phyloP scores from a whole-genome alignment of 768 basidiomycete genomes.

The Pleurotus platypus region DNA sequence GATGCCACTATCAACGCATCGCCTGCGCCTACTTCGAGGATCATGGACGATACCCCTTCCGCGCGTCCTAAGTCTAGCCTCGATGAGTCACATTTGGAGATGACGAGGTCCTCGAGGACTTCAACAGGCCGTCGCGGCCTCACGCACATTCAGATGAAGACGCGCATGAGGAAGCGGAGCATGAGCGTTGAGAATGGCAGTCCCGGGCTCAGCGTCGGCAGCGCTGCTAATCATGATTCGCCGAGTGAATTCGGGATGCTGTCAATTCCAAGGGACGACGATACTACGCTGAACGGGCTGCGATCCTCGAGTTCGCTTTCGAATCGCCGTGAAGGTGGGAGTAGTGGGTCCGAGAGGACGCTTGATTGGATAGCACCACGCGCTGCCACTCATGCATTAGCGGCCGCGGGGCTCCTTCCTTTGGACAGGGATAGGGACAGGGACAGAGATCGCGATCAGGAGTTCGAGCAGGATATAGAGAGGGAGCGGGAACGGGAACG shows the following conservation, averaged over 20 bases:
- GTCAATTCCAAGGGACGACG: not conserved
- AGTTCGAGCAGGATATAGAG: constrained; percentile 15
- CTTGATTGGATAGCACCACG: constrained; percentile 68
- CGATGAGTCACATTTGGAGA: constrained; percentile 15
- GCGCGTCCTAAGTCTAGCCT: not conserved
- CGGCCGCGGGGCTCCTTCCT: constrained; percentile 62
- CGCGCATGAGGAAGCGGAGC: constrained; percentile 57
- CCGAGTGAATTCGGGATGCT: not conserved
- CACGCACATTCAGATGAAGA: constrained; percentile 3
- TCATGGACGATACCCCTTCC: not conserved
- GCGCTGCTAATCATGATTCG: constrained; percentile 23
- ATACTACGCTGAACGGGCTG: constrained; percentile 5
- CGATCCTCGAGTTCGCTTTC: constrained; percentile 15
- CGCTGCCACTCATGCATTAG: constrained; percentile 63
- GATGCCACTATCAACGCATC: not conserved
- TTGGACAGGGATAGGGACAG: constrained; percentile 17
- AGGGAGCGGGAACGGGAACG: constrained; percentile 14
- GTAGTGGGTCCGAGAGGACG: constrained; percentile 13
- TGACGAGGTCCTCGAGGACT: not conserved
- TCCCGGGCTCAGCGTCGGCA: constrained; percentile 2
- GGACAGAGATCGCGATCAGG: no score
- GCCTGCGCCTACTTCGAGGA: not conserved
- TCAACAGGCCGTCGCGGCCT: not conserved
- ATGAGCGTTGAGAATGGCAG: constrained; percentile 57
- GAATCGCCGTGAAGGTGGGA: constrained; percentile 14